Percentiles rank a stretch among this genome's conserved stretches.
Conservation (phyloP, 2,329 filamentous ascomycete species). For the Fonsecaea multimorphosa region DNA sequence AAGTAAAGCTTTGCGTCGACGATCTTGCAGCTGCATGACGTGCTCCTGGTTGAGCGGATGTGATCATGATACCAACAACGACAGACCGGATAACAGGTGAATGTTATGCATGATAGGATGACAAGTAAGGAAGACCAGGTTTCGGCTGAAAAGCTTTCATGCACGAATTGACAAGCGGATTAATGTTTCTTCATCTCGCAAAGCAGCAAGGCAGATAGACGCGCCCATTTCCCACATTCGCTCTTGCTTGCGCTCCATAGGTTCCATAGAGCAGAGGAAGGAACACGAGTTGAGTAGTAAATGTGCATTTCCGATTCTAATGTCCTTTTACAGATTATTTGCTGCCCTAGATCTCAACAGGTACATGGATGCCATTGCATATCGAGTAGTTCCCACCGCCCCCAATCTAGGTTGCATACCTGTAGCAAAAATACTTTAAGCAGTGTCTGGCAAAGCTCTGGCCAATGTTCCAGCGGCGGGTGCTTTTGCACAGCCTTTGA, state of each 20-base stretch:
- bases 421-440: too few relatives aligned
- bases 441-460: too few relatives aligned
- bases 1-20: slow-evolving; percentile 69
- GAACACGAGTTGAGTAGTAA: background rate
- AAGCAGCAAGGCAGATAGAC: background rate
- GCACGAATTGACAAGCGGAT: background rate
- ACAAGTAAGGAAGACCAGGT: background rate
- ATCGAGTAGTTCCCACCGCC: too few relatives aligned
- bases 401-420: too few relatives aligned
- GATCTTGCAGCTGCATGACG: background rate
- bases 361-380: too few relatives aligned
- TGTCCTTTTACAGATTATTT: too few relatives aligned
- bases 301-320: too few relatives aligned
- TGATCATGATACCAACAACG: slow-evolving; percentile 5
- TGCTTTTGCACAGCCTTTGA: too few relatives aligned
- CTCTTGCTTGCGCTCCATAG: background rate
- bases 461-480: too few relatives aligned
- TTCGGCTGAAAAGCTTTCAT: background rate
- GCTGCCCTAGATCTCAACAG: too few relatives aligned
- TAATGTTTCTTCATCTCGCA: background rate
- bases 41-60: slow-evolving; percentile 5
- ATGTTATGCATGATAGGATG: background rate
- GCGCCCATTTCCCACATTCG: background rate
- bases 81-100: background rate
- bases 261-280: background rate